Conservation (phyloP, 257 asterid genomes). For the Lycium barbarum region DNA sequence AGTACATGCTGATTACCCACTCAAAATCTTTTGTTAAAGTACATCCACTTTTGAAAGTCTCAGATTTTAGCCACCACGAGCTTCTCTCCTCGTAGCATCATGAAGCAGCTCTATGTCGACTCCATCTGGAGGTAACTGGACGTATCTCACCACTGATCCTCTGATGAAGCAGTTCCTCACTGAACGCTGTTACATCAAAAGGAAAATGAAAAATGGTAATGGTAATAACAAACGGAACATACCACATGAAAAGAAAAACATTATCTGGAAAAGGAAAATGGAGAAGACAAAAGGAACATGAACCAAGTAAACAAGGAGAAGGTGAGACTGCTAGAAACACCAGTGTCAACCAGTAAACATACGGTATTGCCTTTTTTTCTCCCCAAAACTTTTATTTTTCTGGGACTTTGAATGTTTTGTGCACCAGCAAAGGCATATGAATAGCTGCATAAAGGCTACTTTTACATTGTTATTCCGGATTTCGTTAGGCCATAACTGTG, state of each 20-base stretch:
- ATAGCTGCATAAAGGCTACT: neutral
- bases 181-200: constrained; percentile 59
- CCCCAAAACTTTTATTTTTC: neutral
- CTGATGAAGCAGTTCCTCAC: constrained; percentile 98
- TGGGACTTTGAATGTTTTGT: neutral
- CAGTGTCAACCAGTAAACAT: neutral
- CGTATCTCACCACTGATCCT: constrained; percentile 96
- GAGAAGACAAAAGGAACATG: neutral
- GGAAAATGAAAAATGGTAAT: constrained; percentile 30
- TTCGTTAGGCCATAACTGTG: neutral
- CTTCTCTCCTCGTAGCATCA: constrained; percentile 98
- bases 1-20: constrained; percentile 8
- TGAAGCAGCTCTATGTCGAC: constrained; percentile 93
- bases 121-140: constrained; percentile 97
- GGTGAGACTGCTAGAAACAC: neutral
- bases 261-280: neutral
- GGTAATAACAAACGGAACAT: neutral
- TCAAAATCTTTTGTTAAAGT: neutral
- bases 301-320: constrained; percentile 13
- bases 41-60: constrained; percentile 26
- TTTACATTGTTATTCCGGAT: no score
- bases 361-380: neutral
- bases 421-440: neutral
- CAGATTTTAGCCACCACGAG: constrained; percentile 76
- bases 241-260: neutral